phyloP scores from a whole-genome alignment of 1,284 basidiomycete genomes.

The Inonotus obliquus region DNA sequence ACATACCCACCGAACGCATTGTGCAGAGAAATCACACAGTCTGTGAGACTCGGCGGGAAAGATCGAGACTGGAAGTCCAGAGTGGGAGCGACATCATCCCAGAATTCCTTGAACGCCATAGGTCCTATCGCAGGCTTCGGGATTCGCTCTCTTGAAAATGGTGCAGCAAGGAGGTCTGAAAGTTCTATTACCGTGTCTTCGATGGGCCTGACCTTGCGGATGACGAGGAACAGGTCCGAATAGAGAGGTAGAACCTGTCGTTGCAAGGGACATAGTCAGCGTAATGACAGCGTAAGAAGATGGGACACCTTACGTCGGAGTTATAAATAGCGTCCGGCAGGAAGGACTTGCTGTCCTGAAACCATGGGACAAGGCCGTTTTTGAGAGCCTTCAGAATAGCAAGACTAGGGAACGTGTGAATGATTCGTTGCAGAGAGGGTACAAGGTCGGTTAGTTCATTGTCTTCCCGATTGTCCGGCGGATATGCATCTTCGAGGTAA shows the following conservation, averaged over 20 bases:
- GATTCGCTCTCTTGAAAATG: slow-evolving; percentile 8
- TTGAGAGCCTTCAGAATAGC: background rate
- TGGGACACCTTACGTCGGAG: slow-evolving; percentile 1
- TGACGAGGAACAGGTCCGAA: background rate
- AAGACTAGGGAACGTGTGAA: background rate
- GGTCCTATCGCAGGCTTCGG: slow-evolving; percentile 11
- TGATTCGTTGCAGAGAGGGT: background rate
- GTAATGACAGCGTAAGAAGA: background rate
- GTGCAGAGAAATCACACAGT: slow-evolving; percentile 8
- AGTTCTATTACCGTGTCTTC: slow-evolving; percentile 4
- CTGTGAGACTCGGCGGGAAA: slow-evolving; percentile 1
- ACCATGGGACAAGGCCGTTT: slow-evolving; percentile 12
- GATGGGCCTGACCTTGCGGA: background rate
- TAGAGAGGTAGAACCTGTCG: slow-evolving; percentile 13
- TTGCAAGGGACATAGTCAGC: background rate
- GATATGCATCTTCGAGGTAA: slow-evolving; percentile 4
- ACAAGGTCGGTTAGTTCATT: slow-evolving; percentile 1
- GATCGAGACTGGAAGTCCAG: slow-evolving; percentile 4
- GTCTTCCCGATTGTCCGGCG: slow-evolving; percentile 5
- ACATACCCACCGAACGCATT: slow-evolving; percentile 12
- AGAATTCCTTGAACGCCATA: slow-evolving; percentile 10
- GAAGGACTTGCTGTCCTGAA: slow-evolving; percentile 5
- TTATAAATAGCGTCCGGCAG: slow-evolving; percentile 9
- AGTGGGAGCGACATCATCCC: slow-evolving; percentile 6
- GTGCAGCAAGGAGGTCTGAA: slow-evolving; percentile 1